Base-by-base conservation (phyloP, 306 rosid species). In the Cicer pinnatifidum region DNA sequence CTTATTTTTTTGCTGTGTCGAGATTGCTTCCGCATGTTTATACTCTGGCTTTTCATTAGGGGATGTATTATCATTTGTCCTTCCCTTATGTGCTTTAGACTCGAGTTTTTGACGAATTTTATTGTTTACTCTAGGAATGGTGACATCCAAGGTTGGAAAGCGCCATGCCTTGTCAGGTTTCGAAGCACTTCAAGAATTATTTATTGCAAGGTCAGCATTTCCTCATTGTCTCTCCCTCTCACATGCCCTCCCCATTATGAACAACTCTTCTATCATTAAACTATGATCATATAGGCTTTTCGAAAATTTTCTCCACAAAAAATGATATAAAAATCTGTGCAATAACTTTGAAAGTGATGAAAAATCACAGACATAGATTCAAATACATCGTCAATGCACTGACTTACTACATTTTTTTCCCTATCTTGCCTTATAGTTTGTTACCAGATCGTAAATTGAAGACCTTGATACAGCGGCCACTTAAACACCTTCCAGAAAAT, bases 81-180 rank as follows among this genome's bases (percentile, higher is more conserved):
- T 58, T 9, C 23, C 33, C 17, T 9, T 66, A 6, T 40, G 48
- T 75, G 57, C 57, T 43, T 60, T 46, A 0, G 46, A 69, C 41
- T 53, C 9, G 50, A 72, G 51, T 68, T 19, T 75, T 46, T 78
- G 44, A 82, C 62, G n/a, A 5, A 13, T 19, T 38, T 47, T 43
- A 23, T 54, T 72, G 43, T 69, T 86, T 54, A 50, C 51, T 71
- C 64, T 79, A 95, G 99, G 97, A 77, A 91, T 95, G 99, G 97
- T 95, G 63, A 83, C 99, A 39, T 89, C 97, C 38, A 95, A 95
- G 86, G 99, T 91, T 59, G 99, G 99, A 23, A 95, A 95, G 87
- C 90, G 97, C 66, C 97, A 91, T 57, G 97, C 97, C 37, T 81
- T 95, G 68, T 85, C 93, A 35, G 99, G 97, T 45, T 95, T 95